A percentile compares a stretch with the other conserved stretches of the same genome.
Conservation (phyloP, 2,329 filamentous ascomycete genomes). For the Cryphonectria radicalis region DNA sequence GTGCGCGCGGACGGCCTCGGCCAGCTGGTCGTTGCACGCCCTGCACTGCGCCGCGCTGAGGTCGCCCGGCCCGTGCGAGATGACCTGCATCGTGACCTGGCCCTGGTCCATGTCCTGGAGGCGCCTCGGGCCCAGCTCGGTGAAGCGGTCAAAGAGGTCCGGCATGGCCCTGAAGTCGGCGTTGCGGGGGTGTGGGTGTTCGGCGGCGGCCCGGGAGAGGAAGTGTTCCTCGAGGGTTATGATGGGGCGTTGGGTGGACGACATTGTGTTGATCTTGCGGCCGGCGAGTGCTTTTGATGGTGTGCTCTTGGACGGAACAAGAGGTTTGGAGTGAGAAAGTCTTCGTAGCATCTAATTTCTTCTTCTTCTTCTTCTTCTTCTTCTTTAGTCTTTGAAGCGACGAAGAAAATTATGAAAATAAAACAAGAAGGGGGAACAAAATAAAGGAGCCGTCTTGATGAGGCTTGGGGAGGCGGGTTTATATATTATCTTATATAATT, state of each 20-base stretch:
- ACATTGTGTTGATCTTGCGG: not conserved
- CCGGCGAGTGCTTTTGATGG: not conserved
- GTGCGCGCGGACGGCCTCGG: conserved; percentile 27
- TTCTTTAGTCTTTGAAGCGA: not conserved
- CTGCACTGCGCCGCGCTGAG: conserved; percentile 24
- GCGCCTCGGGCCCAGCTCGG: conserved; percentile 32
- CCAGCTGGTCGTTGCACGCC: conserved; percentile 35
- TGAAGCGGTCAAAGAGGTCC: conserved; percentile 33
- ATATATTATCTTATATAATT: not conserved
- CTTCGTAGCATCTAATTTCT: not conserved
- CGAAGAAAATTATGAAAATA: too few relatives aligned
- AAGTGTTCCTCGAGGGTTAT: conserved; percentile 51
- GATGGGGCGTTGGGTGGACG: conserved; percentile 31
- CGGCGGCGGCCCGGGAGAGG: conserved; percentile 33
- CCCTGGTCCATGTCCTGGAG: conserved; percentile 36
- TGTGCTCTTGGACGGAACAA: not conserved
- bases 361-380: not conserved
- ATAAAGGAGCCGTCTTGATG: too few relatives aligned
- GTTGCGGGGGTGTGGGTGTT: conserved; percentile 27
- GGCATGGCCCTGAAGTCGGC: conserved; percentile 33
- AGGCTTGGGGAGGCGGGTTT: too few relatives aligned
- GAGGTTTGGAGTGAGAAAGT: not conserved
- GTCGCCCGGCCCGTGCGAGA: conserved; percentile 35
- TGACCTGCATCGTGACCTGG: conserved; percentile 33
- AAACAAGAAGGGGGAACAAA: too few relatives aligned